Base-by-base conservation (phyloP, 371 early-diverging fungal genomes). In the Apophysomyces elegans region DNA sequence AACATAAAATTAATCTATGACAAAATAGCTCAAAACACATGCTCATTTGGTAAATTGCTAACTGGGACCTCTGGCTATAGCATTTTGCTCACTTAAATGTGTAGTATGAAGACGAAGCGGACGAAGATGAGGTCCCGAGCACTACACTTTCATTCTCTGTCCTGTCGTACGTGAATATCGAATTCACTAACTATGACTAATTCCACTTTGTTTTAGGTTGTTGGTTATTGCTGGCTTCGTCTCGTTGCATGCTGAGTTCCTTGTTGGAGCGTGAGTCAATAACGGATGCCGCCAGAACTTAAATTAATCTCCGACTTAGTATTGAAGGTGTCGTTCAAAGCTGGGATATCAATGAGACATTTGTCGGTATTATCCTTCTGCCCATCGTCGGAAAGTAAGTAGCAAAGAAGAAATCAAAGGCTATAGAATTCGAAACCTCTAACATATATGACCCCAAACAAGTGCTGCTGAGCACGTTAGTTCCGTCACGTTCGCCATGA, bases 331-430 rank as follows among this genome's bases (percentile, higher is more conserved):
- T 91, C 13, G 84, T 90, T 7, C 73, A 83, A 13, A 68, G 71
- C 37, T 88, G 87, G 84, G 81, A 83, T 8, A 77, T 94, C 18
- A 85, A 81, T 58, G 78, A 90, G 18, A 88, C 91, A 1, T 96
- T 96, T 80, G 90, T 96, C 13, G 95, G 95, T 72, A 74, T 96
- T 45, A 89, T 96, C 64, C 71, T 96, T 18, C 70, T 96, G 14
- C 95, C 96, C 1, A 90, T 96, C 60, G 93, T 94, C 26, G 92
- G 95, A 56, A 80, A 80, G 79, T 79, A 71, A 76, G 77, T 72
- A 5, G 18, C 18, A 26, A 26, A 26, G 32, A 26, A 26, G 1
- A 26, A 2, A 26, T 26, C 32, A 26, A 26, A n/a, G 45, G 3
- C 8, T n/a, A 21, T 18, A 50, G n/a, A 21, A 21, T 5, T 1